phyloP scores from a whole-genome alignment of 2,329 filamentous ascomycete genomes.

The Ascochyta pisi region DNA sequence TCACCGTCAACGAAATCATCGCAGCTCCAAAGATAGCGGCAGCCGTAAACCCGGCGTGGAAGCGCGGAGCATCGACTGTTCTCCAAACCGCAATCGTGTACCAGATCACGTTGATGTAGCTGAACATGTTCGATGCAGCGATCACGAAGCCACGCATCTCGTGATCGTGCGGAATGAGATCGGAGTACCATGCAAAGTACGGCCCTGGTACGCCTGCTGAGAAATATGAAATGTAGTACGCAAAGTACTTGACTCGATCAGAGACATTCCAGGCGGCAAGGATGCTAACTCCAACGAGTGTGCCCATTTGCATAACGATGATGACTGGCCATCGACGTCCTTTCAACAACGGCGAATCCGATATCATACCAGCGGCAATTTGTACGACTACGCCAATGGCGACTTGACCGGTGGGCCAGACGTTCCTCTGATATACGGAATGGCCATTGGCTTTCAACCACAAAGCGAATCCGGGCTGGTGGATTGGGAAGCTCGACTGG shows the following conservation, averaged over 20 bases:
- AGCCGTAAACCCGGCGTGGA: slow-evolving; percentile 32
- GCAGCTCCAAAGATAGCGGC: slow-evolving; percentile 27
- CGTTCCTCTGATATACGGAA: slow-evolving; percentile 56
- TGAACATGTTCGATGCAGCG: slow-evolving; percentile 34
- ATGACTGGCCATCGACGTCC: slow-evolving; percentile 50
- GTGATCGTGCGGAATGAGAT: slow-evolving; percentile 36
- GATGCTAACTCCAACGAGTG: slow-evolving; percentile 52
- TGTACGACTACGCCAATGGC: slow-evolving; percentile 56
- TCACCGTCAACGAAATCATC: slow-evolving; percentile 26
- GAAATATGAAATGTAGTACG: slow-evolving; percentile 35
- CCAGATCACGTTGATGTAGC: slow-evolving; percentile 31
- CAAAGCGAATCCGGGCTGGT: slow-evolving; percentile 40
- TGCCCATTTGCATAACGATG: slow-evolving; percentile 45
- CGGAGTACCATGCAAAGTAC: slow-evolving; percentile 36
- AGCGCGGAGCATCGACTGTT: slow-evolving; percentile 29
- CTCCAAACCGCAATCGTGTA: slow-evolving; percentile 31
- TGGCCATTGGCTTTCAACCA: slow-evolving; percentile 57
- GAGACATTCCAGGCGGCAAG: slow-evolving; percentile 57
- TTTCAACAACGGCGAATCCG: slow-evolving; percentile 34
- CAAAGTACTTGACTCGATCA: slow-evolving; percentile 50
- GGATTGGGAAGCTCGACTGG: slow-evolving; percentile 25
- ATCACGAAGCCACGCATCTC: slow-evolving; percentile 38
- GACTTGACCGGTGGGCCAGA: slow-evolving; percentile 56
- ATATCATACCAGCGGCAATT: slow-evolving; percentile 49
- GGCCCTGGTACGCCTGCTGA: slow-evolving; percentile 32